Evolutionary conservation across 2,329 filamentous ascomycete species (phyloP), one percentile per base, ranked within the genome.

Genomic region (Zasmidium angulare): DNA sequence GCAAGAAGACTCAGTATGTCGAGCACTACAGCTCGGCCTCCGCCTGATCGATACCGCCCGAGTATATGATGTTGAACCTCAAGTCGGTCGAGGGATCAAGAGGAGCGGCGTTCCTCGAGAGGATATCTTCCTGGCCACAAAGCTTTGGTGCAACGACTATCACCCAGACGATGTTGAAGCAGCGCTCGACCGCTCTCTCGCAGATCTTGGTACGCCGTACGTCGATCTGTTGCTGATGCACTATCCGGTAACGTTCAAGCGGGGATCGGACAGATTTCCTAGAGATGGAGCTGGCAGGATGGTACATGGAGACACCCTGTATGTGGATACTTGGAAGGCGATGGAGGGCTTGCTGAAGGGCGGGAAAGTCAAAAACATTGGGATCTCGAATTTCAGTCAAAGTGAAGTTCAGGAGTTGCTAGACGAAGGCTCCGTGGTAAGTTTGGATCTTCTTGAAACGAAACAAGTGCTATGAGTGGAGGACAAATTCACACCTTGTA

Each of bases 11-110:
- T 77, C 78, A 9, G 78, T 81, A 2, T 63, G 74, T 24, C 75
- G 78, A 54, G 79, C 79, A 12, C 74, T 81, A 59, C 76, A 77
- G 65, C 66, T 68, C 14, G 79, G 79, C 9, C 81, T 80, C 71
- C 72, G 75, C 43, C 79, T 81, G 68, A 82, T 92, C 68, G 89
- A 92, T 77, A 77, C 71, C 21, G 70, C 68, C 87, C 20, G 62
- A 88, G 14, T 90, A 87, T 79, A 88, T 86, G 86, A 81, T 67
- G 91, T 95, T 74, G 91, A 96, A 76, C 83, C 88, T 51, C 89
- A 93, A 74, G 91, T 96, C n/a, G 91, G 91, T 63, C 79, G 86
- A 71, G 91, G 89, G 9, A 82, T 96, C 53, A 85, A 85, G 72
- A 86, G 89, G 55, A 90, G 88, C 36, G 90, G 89, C 21, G 79